Conservation (phyloP, 768 basidiomycete genomes). For the Saitozyma podzolica region DNA sequence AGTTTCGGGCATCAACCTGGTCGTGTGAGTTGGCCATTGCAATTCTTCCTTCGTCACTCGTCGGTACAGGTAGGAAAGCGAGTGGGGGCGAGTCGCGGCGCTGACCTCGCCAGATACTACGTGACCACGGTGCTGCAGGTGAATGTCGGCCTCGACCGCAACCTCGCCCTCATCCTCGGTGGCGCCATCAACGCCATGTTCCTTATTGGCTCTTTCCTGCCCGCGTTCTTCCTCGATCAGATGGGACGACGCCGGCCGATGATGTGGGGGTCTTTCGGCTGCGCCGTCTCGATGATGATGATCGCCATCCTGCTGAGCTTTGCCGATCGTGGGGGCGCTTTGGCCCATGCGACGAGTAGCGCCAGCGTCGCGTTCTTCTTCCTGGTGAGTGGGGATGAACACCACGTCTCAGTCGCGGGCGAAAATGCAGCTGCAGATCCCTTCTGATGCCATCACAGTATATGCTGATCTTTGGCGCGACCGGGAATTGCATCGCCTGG, state of each 20-base stretch:
- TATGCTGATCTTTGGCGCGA: too few relatives aligned
- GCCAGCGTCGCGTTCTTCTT: too few relatives aligned
- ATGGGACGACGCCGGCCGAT: neutral
- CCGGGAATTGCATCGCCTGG: too few relatives aligned
- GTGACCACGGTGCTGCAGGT: conserved; percentile 1
- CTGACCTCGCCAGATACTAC: neutral
- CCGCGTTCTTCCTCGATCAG: conserved; percentile 3
- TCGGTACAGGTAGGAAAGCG: too few relatives aligned
- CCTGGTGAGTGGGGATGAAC: too few relatives aligned
- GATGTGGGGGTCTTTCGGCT: neutral
- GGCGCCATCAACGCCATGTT: neutral
- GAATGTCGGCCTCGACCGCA: neutral
- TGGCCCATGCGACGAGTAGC: too few relatives aligned
- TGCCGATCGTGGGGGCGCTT: too few relatives aligned
- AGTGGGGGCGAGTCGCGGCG: too few relatives aligned
- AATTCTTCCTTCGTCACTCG: neutral
- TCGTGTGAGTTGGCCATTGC: neutral
- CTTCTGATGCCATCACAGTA: too few relatives aligned
- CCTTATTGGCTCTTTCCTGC: neutral
- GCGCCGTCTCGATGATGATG: conserved; percentile 3
- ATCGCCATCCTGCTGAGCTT: conserved; percentile 3
- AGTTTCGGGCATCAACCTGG: conserved; percentile 1
- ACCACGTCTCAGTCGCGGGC: too few relatives aligned
- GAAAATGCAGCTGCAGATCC: too few relatives aligned
- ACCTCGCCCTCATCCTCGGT: conserved; percentile 2